Base-by-base conservation (phyloP, 768 basidiomycete species). In the Rhizopogon rudus region DNA sequence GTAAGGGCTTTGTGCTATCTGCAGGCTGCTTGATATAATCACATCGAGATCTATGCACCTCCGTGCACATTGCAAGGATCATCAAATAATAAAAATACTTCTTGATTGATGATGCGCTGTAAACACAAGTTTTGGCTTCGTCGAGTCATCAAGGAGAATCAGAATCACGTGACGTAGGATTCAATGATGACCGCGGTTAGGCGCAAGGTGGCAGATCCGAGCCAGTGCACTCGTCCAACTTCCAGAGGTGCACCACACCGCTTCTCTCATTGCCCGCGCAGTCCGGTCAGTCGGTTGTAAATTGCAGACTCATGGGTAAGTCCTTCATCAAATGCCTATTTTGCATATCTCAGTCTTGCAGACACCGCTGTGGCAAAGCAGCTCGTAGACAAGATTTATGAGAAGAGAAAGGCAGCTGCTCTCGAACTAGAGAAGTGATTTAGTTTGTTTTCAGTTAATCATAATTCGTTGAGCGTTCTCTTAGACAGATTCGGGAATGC, bases 351-450 rank as follows among this genome's bases (percentile, higher is more conserved):
- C 6, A 3, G 6, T 33, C 16, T 53, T 51, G 33, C 53, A 93
- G 91, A 93, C 64, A 75, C 84, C 54, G 80, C 83, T 57, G 82
- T 92, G 48, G 77, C 88, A 42, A 88, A 87, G 68, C 91, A 91
- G 67, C 77, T 93, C 55, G 81, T 91, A 45, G 91, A 93, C 83
- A 93, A 93, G 73, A 88, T 93, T 71, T 97, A 98, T 69, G 95
- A 98, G 79, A 93, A 94, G 74, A 84, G 95, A 56, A 97, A 98
- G 74, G 85, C 91, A 7, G 93, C 95, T 6, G 96, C 96, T 7
- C 83, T 95, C 51, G 95, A 98, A 51, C 82, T 98, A 51, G 95
- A 98, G 77, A 97, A 93, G 93, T 94, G 68, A 61, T 53, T 22
- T 22, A 37, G 31, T 10, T n/a, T 40, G 44, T 9, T 49, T 9